These are phyloP conservation scores for Claviceps monticola DNA, from an alignment of 2,329 filamentous ascomycete species.

Conservation along the genomic window DNA sequence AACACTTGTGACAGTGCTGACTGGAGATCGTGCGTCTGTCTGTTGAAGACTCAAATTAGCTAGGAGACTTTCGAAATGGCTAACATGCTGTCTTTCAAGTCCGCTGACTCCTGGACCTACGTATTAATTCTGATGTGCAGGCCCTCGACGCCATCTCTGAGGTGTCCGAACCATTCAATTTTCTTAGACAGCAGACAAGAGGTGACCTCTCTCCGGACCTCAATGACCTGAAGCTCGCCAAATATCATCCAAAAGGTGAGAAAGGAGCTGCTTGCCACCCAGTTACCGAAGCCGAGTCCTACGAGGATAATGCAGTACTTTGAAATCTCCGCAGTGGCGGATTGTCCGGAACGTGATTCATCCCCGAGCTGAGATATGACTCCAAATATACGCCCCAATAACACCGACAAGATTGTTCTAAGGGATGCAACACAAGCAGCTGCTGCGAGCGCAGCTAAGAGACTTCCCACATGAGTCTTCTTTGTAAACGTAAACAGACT, in stretches of 20 bases:
- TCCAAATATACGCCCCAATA: constrained; percentile 65
- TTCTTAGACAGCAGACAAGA: constrained; percentile 54
- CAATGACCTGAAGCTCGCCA: constrained; percentile 65
- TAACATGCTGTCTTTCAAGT: not conserved
- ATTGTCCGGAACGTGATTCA: constrained; percentile 31
- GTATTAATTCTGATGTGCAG: constrained; percentile 60
- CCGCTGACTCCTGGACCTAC: constrained; percentile 31
- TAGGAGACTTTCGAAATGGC: not conserved
- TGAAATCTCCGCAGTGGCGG: constrained; percentile 42
- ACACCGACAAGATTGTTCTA: constrained; percentile 50
- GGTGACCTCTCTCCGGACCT: constrained; percentile 52
- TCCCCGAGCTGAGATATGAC: constrained; percentile 52
- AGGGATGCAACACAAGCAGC: constrained; percentile 47
- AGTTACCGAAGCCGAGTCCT: constrained; percentile 48
- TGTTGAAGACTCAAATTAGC: constrained; percentile 20
- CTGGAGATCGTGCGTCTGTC: constrained; percentile 72
- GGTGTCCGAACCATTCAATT: constrained; percentile 69
- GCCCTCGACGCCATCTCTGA: constrained; percentile 56
- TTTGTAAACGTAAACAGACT: constrained; percentile 61
- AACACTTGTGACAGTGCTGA: constrained; percentile 66
- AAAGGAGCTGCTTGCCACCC: constrained; percentile 52
- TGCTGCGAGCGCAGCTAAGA: constrained; percentile 40
- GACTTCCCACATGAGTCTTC: constrained; percentile 38
- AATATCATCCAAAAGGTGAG: constrained; percentile 62
- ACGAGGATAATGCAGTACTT: constrained; percentile 49